phyloP scores from a whole-genome alignment of 208 protist genomes.

The Crithidia bombi region DNA sequence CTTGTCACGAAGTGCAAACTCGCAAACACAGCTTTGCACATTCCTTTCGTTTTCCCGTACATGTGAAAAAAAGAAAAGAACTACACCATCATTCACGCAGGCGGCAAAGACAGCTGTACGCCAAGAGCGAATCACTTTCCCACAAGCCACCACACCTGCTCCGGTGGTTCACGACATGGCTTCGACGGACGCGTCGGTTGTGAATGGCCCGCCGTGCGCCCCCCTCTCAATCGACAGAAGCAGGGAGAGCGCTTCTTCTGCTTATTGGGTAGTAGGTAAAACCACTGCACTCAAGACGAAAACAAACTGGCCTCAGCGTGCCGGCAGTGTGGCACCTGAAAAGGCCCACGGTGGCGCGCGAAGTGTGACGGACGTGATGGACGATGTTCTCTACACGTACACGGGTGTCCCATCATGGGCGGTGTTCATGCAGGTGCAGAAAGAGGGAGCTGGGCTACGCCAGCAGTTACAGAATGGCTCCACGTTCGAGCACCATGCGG shows the following conservation, averaged over 20 bases:
- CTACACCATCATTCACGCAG: too few relatives aligned
- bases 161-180: conserved; percentile 5
- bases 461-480: conserved; percentile 48
- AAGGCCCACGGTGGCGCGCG: conserved; percentile 24
- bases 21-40: too few relatives aligned
- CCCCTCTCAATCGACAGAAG: background rate
- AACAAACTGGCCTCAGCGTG: too few relatives aligned
- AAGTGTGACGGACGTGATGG: conserved; percentile 33
- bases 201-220: background rate
- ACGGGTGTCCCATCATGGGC: conserved; percentile 50
- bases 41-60: too few relatives aligned
- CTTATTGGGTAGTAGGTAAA: too few relatives aligned
- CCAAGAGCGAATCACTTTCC: too few relatives aligned
- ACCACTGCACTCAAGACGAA: too few relatives aligned
- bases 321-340: too few relatives aligned
- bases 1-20: too few relatives aligned
- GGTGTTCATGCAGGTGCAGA: conserved; percentile 50
- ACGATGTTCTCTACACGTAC: conserved; percentile 72
- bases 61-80: too few relatives aligned
- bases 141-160: too few relatives aligned
- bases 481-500: conserved; percentile 46
- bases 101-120: too few relatives aligned
- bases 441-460: conserved; percentile 41
- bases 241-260: background rate
- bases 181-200: background rate